Base-by-base conservation (phyloP, 2,329 filamentous ascomycete species). In the Fusarium palustre region DNA sequence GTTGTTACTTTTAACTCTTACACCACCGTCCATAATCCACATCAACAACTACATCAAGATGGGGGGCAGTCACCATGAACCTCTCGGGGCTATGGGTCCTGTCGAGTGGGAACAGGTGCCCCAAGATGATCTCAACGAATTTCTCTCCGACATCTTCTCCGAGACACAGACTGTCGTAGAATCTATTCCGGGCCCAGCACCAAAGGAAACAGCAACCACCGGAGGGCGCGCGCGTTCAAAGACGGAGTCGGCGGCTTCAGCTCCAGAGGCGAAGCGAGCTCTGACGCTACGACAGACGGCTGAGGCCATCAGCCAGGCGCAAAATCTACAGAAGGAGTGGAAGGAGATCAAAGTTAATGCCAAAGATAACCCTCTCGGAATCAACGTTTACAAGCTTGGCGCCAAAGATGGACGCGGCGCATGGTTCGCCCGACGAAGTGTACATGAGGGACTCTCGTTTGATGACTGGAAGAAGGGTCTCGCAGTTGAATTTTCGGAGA, bases 371-470 rank as follows among this genome's bases (percentile, higher is more conserved):
- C 92, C 93, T 1, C 83, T 93, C 11, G 89, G 86, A 1, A 90
- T 97, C 66, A 86, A 84, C 57, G 89, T 97, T 25, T 97, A 92
- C 81, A 97, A 97, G 78, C 85, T 96, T 63, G 82, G 85, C 0
- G 88, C 91, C 4, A 91, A 92, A 73, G 95, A 98, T 78, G 90
- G 93, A 38, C 90, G 90, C 69, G 95, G 94, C 3, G 86, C 92
- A 10, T 98, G 95, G 95, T 98, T 97, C 79, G 93, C 93, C 25
- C 84, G 95, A 57, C 85, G 91, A 49, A 97, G 93, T 76, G 84
- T 97, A 22, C 94, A 97, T 75, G 89, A 92, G 72, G 92, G 91
- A 1, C 78, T 97, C 22, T 84, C 89, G 0, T 97, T 97, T 77
- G 86, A 87, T 22, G 90, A 88, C 76, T 97, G 93, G 90, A 91